A percentile compares a stretch with the other conserved stretches of the same genome.
phyloP scores from a whole-genome alignment of 176 grass and related monocot species.

The Oryza coarctata region DNA sequence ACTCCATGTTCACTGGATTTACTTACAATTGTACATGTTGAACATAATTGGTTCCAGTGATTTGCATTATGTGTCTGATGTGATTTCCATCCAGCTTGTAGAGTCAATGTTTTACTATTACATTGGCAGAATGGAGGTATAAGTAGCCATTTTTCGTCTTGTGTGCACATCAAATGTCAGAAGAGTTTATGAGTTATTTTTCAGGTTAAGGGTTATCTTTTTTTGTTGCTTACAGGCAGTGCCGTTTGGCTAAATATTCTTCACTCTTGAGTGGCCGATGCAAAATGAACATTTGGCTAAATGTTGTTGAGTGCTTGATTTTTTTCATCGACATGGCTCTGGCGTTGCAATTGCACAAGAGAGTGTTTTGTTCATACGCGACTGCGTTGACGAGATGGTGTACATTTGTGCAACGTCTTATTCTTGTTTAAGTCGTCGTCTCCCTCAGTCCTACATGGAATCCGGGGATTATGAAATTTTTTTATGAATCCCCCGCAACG shows the following conservation, averaged over 20 bases:
- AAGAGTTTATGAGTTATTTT: neutral
- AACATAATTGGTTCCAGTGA: neutral
- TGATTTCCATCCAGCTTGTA: neutral
- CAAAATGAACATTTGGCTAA: too few species aligned
- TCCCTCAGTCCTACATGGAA: too few species aligned
- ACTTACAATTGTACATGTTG: neutral
- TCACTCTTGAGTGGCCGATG: neutral
- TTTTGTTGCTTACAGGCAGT: neutral
- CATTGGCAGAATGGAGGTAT: neutral
- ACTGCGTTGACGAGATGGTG: too few species aligned
- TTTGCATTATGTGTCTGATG: neutral
- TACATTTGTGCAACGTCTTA: too few species aligned
- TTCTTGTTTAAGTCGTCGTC: too few species aligned
- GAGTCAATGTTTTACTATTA: neutral
- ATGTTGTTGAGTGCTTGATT: neutral
- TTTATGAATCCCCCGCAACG: too few species aligned
- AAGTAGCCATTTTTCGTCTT: neutral
- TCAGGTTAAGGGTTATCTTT: conserved; percentile 4
- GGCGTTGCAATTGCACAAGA: neutral
- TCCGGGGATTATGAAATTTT: too few species aligned
- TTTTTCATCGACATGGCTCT: neutral
- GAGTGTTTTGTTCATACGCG: neutral
- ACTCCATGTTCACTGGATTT: neutral
- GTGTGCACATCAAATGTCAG: neutral
- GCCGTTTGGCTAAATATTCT: neutral